phyloP scores from a whole-genome alignment of 495 filamentous ascomycete genomes.

The Staphylotrichum longicolle region DNA sequence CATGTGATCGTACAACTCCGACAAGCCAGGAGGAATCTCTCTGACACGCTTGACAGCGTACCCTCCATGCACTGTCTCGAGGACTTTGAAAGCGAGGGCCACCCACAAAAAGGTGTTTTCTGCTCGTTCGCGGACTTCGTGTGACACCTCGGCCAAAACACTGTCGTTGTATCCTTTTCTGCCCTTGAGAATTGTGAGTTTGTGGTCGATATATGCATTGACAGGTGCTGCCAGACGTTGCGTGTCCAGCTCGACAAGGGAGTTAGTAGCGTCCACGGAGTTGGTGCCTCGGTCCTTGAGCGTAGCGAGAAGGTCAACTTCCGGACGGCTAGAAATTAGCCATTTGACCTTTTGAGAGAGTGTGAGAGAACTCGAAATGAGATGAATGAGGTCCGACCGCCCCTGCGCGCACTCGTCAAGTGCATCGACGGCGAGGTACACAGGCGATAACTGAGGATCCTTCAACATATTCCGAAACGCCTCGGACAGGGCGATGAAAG shows the following conservation, averaged over 20 bases:
- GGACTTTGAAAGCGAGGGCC: slow-evolving; percentile 24
- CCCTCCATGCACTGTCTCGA: neutral
- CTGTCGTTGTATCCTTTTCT: slow-evolving; percentile 21
- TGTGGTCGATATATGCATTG: slow-evolving; percentile 37
- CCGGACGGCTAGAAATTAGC: slow-evolving; percentile 40
- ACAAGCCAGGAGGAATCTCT: slow-evolving; percentile 20
- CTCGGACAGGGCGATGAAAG: too few relatives aligned
- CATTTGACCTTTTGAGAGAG: slow-evolving; percentile 35
- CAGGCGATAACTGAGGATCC: slow-evolving; percentile 30
- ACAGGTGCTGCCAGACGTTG: slow-evolving; percentile 22
- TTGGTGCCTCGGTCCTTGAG: slow-evolving; percentile 32
- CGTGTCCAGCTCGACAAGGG: slow-evolving; percentile 27
- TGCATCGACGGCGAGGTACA: slow-evolving; percentile 42
- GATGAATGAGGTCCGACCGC: slow-evolving; percentile 8
- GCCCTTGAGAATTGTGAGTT: slow-evolving; percentile 28
- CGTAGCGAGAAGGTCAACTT: too few relatives aligned
- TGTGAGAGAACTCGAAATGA: slow-evolving; percentile 22
- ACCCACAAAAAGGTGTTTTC: slow-evolving; percentile 42
- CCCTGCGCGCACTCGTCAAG: slow-evolving; percentile 26
- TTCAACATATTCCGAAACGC: slow-evolving; percentile 39
- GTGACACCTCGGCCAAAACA: slow-evolving; percentile 22
- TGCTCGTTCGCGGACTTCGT: slow-evolving; percentile 23
- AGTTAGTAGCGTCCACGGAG: slow-evolving; percentile 30
- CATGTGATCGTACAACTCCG: slow-evolving; percentile 26
- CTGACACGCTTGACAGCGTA: slow-evolving; percentile 9